Base-by-base conservation (phyloP, 2,329 filamentous ascomycete genomes). In the Furcasterigmium furcatum region DNA sequence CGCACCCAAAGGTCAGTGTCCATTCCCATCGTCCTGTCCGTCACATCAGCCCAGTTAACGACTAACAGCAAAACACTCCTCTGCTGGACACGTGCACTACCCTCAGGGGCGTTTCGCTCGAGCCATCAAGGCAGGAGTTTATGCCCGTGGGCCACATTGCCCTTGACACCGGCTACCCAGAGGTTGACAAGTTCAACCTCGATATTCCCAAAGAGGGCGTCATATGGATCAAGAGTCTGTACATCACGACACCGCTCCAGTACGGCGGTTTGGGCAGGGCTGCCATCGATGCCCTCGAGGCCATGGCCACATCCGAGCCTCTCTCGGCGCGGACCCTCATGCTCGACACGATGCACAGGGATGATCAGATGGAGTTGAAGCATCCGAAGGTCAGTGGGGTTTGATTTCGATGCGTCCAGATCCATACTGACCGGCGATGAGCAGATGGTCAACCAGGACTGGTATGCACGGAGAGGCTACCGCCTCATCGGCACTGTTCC, bases 191-290 rank as follows among this genome's bases (percentile, higher is more conserved):
- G 1, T 46, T 59, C 4, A n/a, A 40, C 0, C 41, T 63, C 0
- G 49, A 58, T 2, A 43, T 62, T 4, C 55, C 58, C 0, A 20
- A 36, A 1, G 46, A 55, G 1, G 43, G 41, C 4, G 30, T 58
- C 7, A 61, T 56, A 39, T 63, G 59, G 59, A 62, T 63, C 32
- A 63, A 62, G 36, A 60, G 51, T 0, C 55, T 63, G 7, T 63
- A 58, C 21, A 54, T 63, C 1, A 53, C 58, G 0, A 38, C 50
- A 5, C 52, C 53, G 7, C 40, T 63, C 3, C 56, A 50, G n/a
- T 52, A 53, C 25, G 46, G 51, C 8, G 60, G 60, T 3, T 43
- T 63, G 1, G 60, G 59, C 0, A 32, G 60, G 2, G 58, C 55
- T 6, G 58, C 59, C 0, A 63, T 63, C 60, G 58, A 61, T 12